Conservation (phyloP, 1,284 basidiomycete genomes). For the Lignosus rhinocerotis region DNA sequence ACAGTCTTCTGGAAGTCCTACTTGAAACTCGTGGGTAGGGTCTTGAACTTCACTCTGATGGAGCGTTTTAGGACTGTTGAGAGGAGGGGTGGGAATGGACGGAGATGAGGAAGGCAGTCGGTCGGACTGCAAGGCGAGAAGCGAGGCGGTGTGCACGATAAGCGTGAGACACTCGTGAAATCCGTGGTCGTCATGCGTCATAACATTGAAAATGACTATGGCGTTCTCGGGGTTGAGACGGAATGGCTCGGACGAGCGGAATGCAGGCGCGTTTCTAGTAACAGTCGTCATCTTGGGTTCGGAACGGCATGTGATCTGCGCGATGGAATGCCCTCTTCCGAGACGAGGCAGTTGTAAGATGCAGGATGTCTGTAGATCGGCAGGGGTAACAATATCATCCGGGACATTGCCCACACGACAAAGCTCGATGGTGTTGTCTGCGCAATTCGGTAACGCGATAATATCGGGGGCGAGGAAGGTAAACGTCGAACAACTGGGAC, state of each 20-base stretch:
- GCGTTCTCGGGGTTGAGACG: conserved; percentile 20
- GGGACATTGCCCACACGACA: conserved; percentile 16
- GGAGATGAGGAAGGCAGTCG: not conserved
- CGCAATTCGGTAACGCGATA: conserved; percentile 33
- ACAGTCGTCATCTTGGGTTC: conserved; percentile 25
- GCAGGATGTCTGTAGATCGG: conserved; percentile 15
- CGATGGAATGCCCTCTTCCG: conserved; percentile 6
- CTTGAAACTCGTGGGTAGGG: not conserved
- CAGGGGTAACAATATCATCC: not conserved
- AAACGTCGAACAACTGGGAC: conserved; percentile 37
- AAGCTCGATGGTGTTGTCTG: conserved; percentile 24
- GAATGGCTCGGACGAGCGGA: conserved; percentile 20
- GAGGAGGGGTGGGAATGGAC: not conserved
- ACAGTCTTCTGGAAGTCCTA: not conserved
- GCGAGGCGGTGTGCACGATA: conserved; percentile 24
- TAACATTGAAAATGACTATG: conserved; percentile 27
- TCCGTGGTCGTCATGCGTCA: conserved; percentile 22
- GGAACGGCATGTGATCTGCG: conserved; percentile 25
- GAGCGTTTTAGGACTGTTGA: not conserved
- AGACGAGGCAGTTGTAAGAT: conserved; percentile 21
- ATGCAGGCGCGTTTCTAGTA: conserved; percentile 5
- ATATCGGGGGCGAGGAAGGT: conserved; percentile 42
- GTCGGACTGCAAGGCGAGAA: conserved; percentile 16
- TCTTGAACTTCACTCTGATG: not conserved
- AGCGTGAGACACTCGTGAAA: conserved; percentile 26